Percentiles rank a stretch among this genome's conserved stretches.
These are phyloP conservation scores for Fusarium sacchari DNA, from an alignment of 2,329 filamentous ascomycete species.

Conservation along the genomic window DNA sequence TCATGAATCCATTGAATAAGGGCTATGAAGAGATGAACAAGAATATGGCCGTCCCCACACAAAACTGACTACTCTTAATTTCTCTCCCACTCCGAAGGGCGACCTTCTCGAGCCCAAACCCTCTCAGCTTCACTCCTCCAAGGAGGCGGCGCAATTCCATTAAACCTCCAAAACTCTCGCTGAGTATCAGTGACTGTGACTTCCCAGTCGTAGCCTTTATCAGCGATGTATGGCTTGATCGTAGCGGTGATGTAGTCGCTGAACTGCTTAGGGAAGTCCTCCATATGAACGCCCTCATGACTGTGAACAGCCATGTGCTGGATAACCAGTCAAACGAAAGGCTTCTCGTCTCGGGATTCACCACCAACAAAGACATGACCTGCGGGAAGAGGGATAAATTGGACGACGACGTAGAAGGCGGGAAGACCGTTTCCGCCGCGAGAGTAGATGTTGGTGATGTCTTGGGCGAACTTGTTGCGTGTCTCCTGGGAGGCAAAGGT, in stretches of 20 bases:
- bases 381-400: background rate
- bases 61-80: background rate
- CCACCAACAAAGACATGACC: background rate
- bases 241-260: background rate
- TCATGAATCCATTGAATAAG: accelerated
- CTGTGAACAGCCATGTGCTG: background rate
- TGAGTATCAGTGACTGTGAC: background rate
- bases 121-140: background rate
- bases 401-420: background rate
- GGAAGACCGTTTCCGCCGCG: background rate
- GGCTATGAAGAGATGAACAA: background rate
- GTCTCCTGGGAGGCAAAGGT: background rate
- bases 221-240: background rate
- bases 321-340: background rate
- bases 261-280: background rate
- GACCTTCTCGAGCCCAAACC: background rate
- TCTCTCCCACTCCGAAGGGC: background rate
- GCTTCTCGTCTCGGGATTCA: background rate
- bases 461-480: background rate
- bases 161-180: background rate
- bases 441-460: background rate
- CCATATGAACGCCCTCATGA: background rate
- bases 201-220: background rate
- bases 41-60: background rate
- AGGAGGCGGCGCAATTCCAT: background rate